These are phyloP conservation scores for Rubus parviflorus DNA, from an alignment of 306 rosid species.

Conservation along the genomic window DNA sequence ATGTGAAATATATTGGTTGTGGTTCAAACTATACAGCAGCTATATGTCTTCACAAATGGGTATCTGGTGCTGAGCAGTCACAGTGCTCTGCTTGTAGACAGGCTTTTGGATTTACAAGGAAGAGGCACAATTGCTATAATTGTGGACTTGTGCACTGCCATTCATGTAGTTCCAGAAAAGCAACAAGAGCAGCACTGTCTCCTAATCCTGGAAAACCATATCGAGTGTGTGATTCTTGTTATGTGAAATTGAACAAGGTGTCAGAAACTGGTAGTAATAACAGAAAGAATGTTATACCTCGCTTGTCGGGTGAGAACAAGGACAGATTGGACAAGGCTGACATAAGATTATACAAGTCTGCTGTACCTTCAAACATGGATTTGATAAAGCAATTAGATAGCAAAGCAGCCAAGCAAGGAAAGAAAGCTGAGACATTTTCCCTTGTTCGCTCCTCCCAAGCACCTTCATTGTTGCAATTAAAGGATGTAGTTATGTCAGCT, in stretches of 20 bases:
- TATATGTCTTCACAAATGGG: constrained; percentile 99
- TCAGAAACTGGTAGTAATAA: constrained; percentile 59
- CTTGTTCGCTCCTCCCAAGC: constrained; percentile 72
- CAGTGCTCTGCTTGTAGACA: constrained; percentile 97
- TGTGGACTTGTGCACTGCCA: constrained; percentile 99
- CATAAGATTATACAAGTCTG: constrained; percentile 61
- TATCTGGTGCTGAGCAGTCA: constrained; percentile 90
- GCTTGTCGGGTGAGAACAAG: constrained; percentile 95
- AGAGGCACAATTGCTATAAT: constrained; percentile 97
- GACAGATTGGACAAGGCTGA: constrained; percentile 88
- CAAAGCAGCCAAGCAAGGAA: constrained; percentile 96
- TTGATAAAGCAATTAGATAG: constrained; percentile 91
- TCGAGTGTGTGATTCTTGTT: constrained; percentile 96
- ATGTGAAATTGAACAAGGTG: constrained; percentile 78
- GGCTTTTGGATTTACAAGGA: constrained; percentile 95
- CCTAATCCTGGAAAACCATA: constrained; percentile 85
- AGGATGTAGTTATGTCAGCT: constrained; percentile 76
- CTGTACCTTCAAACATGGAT: constrained; percentile 80
- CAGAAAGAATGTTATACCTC: constrained; percentile 67
- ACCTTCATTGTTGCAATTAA: constrained; percentile 79
- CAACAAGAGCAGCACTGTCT: constrained; percentile 82
- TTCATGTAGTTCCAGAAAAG: constrained; percentile 93
- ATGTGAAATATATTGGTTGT: constrained; percentile 86
- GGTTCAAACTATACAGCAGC: constrained; percentile 91
- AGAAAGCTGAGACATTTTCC: constrained; percentile 84